These are phyloP conservation scores for Acanthamoeba culbertsoni DNA, from an alignment of 208 protist genomes.

Conservation along the genomic window DNA sequence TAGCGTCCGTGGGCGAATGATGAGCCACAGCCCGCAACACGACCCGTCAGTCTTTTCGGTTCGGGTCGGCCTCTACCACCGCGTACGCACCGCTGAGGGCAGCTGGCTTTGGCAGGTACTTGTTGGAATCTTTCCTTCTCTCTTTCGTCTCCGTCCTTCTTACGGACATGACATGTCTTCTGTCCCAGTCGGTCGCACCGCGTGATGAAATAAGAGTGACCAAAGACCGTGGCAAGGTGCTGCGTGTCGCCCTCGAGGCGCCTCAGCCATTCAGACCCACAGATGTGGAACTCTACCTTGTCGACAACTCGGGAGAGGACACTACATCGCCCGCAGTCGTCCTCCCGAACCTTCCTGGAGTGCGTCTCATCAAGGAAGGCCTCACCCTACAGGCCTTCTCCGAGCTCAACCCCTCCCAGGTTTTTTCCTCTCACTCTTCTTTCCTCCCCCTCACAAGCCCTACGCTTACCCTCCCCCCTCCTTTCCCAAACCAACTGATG, in stretches of 20 bases:
- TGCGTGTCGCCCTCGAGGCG: background rate
- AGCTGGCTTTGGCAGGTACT: background rate
- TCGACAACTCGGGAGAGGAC: background rate
- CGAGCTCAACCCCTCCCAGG: too few relatives aligned
- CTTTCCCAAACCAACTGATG: background rate
- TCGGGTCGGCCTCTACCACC: background rate
- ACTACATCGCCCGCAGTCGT: too few relatives aligned
- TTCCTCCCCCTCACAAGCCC: too few relatives aligned
- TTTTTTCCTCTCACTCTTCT: too few relatives aligned
- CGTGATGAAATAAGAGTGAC: background rate
- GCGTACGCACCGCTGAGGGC: background rate
- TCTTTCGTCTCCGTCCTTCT: background rate
- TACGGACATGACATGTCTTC: background rate
- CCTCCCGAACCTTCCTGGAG: too few relatives aligned
- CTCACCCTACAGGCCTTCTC: too few relatives aligned
- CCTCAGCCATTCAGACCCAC: background rate
- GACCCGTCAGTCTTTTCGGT: background rate
- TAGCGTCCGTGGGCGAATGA: too few relatives aligned
- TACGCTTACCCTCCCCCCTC: too few relatives aligned
- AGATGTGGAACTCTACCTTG: conserved; percentile 2
- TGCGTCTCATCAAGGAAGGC: too few relatives aligned
- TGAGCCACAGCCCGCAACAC: too few relatives aligned
- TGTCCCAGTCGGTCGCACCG: background rate
- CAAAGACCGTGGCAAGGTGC: conserved; percentile 12
- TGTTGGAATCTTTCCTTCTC: background rate